Conservation (phyloP, 352 stramenopile genomes). For the Phytophthora ramorum region DNA sequence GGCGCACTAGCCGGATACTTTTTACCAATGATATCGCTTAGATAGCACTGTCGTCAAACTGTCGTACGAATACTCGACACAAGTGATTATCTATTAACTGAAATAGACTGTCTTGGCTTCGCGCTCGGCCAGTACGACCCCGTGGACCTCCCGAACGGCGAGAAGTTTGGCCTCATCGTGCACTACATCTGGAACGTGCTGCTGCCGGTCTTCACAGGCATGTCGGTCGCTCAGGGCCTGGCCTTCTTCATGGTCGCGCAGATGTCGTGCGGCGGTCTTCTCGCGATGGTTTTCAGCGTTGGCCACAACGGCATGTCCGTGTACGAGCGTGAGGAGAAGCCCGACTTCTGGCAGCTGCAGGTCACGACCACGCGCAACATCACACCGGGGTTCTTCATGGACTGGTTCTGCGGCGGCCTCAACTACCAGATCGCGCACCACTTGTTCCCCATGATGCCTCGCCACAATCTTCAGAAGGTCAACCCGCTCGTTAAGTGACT, state of each 20-base stretch:
- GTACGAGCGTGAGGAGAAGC: slow-evolving; percentile 95
- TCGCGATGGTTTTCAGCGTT: slow-evolving; percentile 97
- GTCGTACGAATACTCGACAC: no score
- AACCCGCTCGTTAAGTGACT: slow-evolving; percentile 96
- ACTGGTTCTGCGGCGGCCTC: slow-evolving; percentile 98
- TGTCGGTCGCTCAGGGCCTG: slow-evolving; percentile 75
- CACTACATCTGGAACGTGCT: slow-evolving; percentile 95
- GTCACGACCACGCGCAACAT: slow-evolving; percentile 98
- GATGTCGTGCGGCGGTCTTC: slow-evolving; percentile 93
- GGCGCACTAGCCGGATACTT: no score
- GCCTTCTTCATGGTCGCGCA: slow-evolving; percentile 88
- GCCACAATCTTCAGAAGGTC: slow-evolving; percentile 95
- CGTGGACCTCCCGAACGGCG: slow-evolving; percentile 86
- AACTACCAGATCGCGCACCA: slow-evolving; percentile 99
- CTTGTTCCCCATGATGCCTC: slow-evolving; percentile 97
- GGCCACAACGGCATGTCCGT: slow-evolving; percentile 99
- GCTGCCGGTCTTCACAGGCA: slow-evolving; percentile 66
- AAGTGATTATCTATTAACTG: no score
- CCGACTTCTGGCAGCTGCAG: slow-evolving; percentile 99
- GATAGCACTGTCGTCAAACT: no score
- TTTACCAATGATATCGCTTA: no score
- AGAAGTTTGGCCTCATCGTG: slow-evolving; percentile 76
- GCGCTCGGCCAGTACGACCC: slow-evolving; percentile 85
- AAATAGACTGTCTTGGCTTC: no score
- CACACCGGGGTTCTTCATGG: slow-evolving; percentile 92